Evolutionary conservation across 2,329 filamentous ascomycete species (phyloP).

Genomic region (Aureobasidium sp.): DNA sequence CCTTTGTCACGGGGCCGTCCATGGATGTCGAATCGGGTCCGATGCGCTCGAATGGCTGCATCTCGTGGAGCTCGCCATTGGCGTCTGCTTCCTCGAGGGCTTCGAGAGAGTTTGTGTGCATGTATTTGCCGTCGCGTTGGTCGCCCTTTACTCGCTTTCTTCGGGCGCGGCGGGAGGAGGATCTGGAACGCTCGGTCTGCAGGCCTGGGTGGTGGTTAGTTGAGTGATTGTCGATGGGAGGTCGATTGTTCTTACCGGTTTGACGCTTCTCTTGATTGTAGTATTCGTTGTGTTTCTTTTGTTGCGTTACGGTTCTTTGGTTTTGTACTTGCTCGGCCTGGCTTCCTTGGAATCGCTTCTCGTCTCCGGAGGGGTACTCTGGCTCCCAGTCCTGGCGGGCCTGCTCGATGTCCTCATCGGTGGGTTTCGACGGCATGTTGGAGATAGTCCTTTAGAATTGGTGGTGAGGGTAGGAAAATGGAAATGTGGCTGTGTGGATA

Average conservation of each 20-base stretch:
- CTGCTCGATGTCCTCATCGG: background rate
- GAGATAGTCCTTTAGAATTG: background rate
- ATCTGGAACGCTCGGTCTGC: conserved; percentile 38
- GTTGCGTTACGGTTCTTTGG: conserved; percentile 37
- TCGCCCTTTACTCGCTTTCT: conserved; percentile 39
- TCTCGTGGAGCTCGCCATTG: conserved; percentile 39
- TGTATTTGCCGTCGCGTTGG: conserved; percentile 42
- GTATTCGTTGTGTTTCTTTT: conserved; percentile 38
- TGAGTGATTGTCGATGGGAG: conserved; percentile 23
- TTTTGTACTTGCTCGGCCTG: conserved; percentile 12
- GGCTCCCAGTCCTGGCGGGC: conserved; percentile 10
- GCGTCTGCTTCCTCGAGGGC: conserved; percentile 45
- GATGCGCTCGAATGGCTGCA: conserved; percentile 48
- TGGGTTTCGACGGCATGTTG: conserved; percentile 4
- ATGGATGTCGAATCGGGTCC: conserved; percentile 48
- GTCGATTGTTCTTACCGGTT: conserved; percentile 25
- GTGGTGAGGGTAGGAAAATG: background rate
- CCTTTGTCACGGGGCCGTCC: conserved; percentile 48
- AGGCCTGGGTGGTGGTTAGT: conserved; percentile 18
- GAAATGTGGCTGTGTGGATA: background rate
- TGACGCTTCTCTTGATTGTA: conserved; percentile 25
- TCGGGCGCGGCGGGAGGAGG: conserved; percentile 39
- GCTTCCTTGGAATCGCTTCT: conserved; percentile 1
- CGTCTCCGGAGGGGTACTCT: conserved; percentile 11
- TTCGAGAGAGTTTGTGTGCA: conserved; percentile 42